Conservation (phyloP, 495 filamentous ascomycete species). For the Hypomontagnella submonticulosa region DNA sequence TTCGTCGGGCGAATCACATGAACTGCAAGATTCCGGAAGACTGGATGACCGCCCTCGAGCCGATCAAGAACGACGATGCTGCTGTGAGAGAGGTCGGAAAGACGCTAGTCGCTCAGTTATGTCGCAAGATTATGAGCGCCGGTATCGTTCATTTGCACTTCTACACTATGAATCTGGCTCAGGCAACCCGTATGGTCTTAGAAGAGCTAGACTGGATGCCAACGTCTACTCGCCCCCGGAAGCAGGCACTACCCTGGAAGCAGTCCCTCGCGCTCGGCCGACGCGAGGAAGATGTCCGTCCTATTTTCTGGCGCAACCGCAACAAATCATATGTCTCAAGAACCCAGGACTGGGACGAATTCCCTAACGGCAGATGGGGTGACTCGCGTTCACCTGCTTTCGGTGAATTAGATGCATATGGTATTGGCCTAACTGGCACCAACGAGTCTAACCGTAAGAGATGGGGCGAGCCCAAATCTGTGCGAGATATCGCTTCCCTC, state of each 20-base stretch:
- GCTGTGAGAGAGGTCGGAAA: conserved; percentile 92
- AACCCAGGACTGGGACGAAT: conserved; percentile 99
- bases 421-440: conserved; percentile 92
- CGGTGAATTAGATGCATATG: conserved; percentile 95
- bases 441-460: conserved; percentile 96
- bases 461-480: conserved; percentile 86
- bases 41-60: conserved; percentile 86
- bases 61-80: conserved; percentile 95
- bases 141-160: conserved; percentile 95
- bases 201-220: conserved; percentile 87
- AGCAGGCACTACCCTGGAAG: conserved; percentile 92
- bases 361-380: conserved; percentile 99
- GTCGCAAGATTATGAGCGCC: conserved; percentile 78
- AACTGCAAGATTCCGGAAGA: conserved; percentile 80
- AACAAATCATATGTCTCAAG: conserved; percentile 94
- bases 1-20: conserved; percentile 89
- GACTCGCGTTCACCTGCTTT: conserved; percentile 97
- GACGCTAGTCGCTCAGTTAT: conserved; percentile 90
- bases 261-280: conserved; percentile 90
- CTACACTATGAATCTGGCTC: conserved; percentile 99
- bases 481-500: conserved; percentile 82
- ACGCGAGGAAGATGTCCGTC: conserved; percentile 93
- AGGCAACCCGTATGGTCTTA: conserved; percentile 91
- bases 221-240: conserved; percentile 76
- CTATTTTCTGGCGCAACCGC: conserved; percentile 98